A percentile compares a stretch with the other conserved stretches of the same genome.
These are phyloP conservation scores for Termitomyces sp. DNA, from an alignment of 768 basidiomycete species.

Conservation along the genomic window DNA sequence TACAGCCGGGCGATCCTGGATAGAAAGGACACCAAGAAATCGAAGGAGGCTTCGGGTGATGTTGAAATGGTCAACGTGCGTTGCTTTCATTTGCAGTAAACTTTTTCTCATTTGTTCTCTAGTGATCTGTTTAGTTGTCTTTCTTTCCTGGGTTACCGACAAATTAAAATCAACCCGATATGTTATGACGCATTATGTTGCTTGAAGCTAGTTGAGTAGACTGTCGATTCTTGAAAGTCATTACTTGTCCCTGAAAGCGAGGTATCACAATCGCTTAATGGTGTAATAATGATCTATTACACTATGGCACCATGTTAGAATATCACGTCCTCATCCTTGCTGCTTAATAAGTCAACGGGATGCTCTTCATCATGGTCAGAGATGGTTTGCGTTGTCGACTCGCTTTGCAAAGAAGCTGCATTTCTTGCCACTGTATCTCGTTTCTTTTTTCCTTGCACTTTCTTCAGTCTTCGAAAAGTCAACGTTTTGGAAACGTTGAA, in stretches of 20 bases:
- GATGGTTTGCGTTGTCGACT: slow-evolving; percentile 21
- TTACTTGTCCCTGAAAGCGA: not conserved
- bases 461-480: slow-evolving; percentile 65
- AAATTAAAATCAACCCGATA: slow-evolving; percentile 49
- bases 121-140: slow-evolving; percentile 24
- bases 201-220: not conserved
- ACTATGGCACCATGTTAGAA: slow-evolving; percentile 46
- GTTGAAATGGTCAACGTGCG: slow-evolving; percentile 80
- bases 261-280: slow-evolving; percentile 5
- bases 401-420: slow-evolving; percentile 23
- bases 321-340: slow-evolving; percentile 90
- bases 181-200: slow-evolving; percentile 6
- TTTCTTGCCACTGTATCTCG: slow-evolving; percentile 54
- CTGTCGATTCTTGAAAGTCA: not conserved
- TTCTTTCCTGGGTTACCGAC: slow-evolving; percentile 19
- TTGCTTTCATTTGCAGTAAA: slow-evolving; percentile 15
- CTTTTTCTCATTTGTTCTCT: slow-evolving; percentile 7
- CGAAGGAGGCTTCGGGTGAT: slow-evolving; percentile 38
- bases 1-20: slow-evolving; percentile 78
- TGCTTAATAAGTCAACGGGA: slow-evolving; percentile 60
- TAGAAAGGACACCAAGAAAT: slow-evolving; percentile 77
- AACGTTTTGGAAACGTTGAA: not conserved
- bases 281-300: not conserved
- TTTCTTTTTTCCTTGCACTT: slow-evolving; percentile 97
- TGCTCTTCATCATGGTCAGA: slow-evolving; percentile 33